Percentiles rank a stretch among this genome's conserved stretches.
Evolutionary conservation across 2,329 filamentous ascomycete genomes (phyloP).

Genomic region (Rhynchosporium agropyri): DNA sequence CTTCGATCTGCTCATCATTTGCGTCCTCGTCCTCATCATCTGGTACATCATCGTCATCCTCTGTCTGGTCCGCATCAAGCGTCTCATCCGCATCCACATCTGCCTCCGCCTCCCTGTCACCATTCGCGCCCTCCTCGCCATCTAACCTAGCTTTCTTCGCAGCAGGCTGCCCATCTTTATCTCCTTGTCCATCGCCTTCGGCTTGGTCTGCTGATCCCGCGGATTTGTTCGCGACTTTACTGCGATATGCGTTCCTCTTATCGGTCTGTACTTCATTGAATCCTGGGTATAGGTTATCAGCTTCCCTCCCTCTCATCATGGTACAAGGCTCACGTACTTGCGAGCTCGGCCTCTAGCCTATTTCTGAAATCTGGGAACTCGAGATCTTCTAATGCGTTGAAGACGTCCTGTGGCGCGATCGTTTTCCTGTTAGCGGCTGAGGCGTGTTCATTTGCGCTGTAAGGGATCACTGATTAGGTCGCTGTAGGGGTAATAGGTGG

Average conservation of each 20-base stretch:
- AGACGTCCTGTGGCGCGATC: conserved; percentile 73
- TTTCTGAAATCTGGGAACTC: conserved; percentile 74
- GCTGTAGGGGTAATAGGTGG: background rate
- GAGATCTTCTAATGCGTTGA: conserved; percentile 73
- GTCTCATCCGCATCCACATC: conserved; percentile 45
- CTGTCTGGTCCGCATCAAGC: conserved; percentile 44
- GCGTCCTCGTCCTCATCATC: conserved; percentile 57
- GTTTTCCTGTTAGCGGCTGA: conserved; percentile 72
- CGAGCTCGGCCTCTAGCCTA: conserved; percentile 73
- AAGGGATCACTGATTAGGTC: background rate
- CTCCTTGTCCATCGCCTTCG: conserved; percentile 31
- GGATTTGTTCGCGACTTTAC: conserved; percentile 66
- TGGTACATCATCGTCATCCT: conserved; percentile 51
- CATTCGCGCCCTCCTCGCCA: conserved; percentile 48
- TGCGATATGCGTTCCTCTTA: conserved; percentile 73
- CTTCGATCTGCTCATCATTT: conserved; percentile 57
- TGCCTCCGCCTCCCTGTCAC: conserved; percentile 55
- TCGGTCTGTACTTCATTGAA: conserved; percentile 56
- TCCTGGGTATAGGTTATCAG: conserved; percentile 22
- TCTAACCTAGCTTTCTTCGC: conserved; percentile 46
- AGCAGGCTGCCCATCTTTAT: conserved; percentile 39
- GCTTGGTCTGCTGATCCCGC: conserved; percentile 25
- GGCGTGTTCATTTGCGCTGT: conserved; percentile 74
- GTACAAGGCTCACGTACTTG: conserved; percentile 55
- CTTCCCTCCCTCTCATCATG: conserved; percentile 15